phyloP scores from a whole-genome alignment of 108 stramenopile genomes.

The Poteriospumella lacustris region DNA sequence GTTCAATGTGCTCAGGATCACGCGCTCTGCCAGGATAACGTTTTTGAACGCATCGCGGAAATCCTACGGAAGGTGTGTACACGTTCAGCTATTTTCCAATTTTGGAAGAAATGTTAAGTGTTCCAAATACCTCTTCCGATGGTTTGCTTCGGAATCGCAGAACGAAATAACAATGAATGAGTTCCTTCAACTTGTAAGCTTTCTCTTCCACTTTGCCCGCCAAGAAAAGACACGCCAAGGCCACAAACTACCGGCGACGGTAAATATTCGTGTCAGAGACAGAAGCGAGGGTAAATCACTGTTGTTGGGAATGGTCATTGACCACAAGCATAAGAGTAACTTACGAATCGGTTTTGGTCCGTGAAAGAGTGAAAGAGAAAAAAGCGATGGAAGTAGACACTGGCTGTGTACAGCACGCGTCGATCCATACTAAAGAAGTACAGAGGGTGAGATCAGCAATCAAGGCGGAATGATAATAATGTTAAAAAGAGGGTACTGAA shows the following conservation, averaged over 20 bases:
- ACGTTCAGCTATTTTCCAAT: constrained; percentile 29
- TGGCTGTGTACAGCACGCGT: constrained; percentile 67
- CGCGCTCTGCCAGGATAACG: constrained; percentile 69
- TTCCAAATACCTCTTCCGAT: constrained; percentile 26
- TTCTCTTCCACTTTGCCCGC: constrained; percentile 81
- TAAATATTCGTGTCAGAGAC: neutral
- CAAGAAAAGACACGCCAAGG: constrained; percentile 69
- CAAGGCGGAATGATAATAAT: too few relatives aligned
- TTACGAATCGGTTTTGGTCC: constrained; percentile 74
- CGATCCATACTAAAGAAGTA: constrained; percentile 46
- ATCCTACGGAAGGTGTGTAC: constrained; percentile 54
- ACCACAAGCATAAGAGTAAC: constrained; percentile 64
- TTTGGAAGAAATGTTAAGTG: constrained; percentile 36
- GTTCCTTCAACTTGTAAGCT: constrained; percentile 66
- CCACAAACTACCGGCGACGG: constrained; percentile 40
- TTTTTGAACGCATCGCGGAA: constrained; percentile 70
- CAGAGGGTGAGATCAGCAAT: neutral
- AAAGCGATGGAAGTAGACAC: constrained; percentile 81
- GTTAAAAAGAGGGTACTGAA: too few relatives aligned
- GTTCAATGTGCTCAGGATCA: constrained; percentile 76
- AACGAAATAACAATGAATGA: constrained; percentile 66
- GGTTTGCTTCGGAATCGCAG: constrained; percentile 46
- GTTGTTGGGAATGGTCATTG: constrained; percentile 71
- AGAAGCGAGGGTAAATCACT: constrained; percentile 59
- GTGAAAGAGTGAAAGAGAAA: constrained; percentile 75